phyloP scores from a whole-genome alignment of 306 rosid species.

The Quercus wislizeni region DNA sequence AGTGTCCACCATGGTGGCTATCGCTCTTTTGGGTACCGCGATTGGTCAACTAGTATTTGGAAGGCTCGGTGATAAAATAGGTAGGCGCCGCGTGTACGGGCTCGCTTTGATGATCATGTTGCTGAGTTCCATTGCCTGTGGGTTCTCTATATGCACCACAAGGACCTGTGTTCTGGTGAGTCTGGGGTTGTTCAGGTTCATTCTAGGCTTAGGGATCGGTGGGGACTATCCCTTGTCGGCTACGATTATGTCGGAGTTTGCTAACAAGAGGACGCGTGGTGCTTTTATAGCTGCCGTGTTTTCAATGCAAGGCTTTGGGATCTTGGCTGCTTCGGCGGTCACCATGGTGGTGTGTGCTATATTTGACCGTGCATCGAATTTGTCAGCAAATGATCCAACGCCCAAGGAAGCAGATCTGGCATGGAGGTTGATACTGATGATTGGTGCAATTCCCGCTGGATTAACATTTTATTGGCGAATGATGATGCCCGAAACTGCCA shows the following conservation, averaged over 20 bases:
- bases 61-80: conserved; percentile 55
- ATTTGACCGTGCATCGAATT: conserved; percentile 21
- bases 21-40: conserved; percentile 49
- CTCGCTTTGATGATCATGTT: conserved; percentile 55
- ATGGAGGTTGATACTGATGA: conserved; percentile 71
- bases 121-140: conserved; percentile 48
- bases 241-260: conserved; percentile 83
- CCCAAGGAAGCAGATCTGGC: conserved; percentile 57
- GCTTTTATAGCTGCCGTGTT: conserved; percentile 79
- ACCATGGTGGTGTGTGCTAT: conserved; percentile 49
- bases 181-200: conserved; percentile 64
- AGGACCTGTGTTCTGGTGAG: conserved; percentile 43
- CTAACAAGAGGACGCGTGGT: conserved; percentile 70
- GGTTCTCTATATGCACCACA: conserved; percentile 58
- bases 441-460: conserved; percentile 75
- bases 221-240: conserved; percentile 82
- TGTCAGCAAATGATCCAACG: neutral
- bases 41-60: conserved; percentile 62
- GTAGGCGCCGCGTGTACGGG: conserved; percentile 60
- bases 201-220: conserved; percentile 69
- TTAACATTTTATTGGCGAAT: conserved; percentile 80
- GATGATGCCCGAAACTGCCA: conserved; percentile 92
- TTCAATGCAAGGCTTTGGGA: conserved; percentile 83
- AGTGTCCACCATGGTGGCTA: conserved; percentile 33
- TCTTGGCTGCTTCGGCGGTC: conserved; percentile 59